Percentiles rank a stretch among this genome's conserved stretches.
These are phyloP conservation scores for Aspergillus pseudoviridinutans DNA, from an alignment of 2,329 filamentous ascomycete genomes.

Conservation along the genomic window DNA sequence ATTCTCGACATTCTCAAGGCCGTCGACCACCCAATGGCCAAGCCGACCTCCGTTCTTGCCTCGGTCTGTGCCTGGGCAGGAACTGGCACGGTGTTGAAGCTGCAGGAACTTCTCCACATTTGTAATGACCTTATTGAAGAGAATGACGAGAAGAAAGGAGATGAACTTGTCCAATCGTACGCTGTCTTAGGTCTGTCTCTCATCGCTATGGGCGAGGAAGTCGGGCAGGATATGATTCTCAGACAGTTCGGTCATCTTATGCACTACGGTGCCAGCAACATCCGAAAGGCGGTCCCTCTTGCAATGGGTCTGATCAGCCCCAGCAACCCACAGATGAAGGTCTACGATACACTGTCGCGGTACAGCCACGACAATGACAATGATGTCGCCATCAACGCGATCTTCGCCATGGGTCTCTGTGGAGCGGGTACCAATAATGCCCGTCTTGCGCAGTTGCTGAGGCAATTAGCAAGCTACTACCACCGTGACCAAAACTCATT, in stretches of 20 bases:
- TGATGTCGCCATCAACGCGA: constrained; percentile 96
- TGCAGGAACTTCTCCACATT: constrained; percentile 94
- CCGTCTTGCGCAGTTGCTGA: constrained; percentile 84
- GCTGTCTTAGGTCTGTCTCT: constrained; percentile 90
- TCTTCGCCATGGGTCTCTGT: constrained; percentile 97
- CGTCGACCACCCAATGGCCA: constrained; percentile 94
- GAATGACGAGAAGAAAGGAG: constrained; percentile 88
- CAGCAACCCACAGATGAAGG: constrained; percentile 99
- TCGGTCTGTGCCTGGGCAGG: constrained; percentile 98
- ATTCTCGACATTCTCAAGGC: constrained; percentile 95
- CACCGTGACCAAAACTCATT: constrained; percentile 92
- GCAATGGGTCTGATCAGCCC: constrained; percentile 96
- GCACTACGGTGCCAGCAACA: constrained; percentile 98
- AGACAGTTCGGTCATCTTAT: constrained; percentile 97
- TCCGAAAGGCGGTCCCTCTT: constrained; percentile 89
- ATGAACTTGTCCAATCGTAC: constrained; percentile 92
- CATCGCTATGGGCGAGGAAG: constrained; percentile 96
- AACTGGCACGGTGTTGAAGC: constrained; percentile 92
- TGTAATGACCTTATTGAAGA: constrained; percentile 98
- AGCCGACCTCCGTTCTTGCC: constrained; percentile 88
- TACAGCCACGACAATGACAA: constrained; percentile 99
- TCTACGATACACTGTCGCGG: constrained; percentile 94
- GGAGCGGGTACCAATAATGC: constrained; percentile 98
- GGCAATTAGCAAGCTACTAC: constrained; percentile 96
- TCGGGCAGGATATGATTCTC: constrained; percentile 98